Percentiles rank a stretch among this genome's conserved stretches.
Evolutionary conservation across 495 filamentous ascomycete species (phyloP).

Genomic region (Cercophora samala): DNA sequence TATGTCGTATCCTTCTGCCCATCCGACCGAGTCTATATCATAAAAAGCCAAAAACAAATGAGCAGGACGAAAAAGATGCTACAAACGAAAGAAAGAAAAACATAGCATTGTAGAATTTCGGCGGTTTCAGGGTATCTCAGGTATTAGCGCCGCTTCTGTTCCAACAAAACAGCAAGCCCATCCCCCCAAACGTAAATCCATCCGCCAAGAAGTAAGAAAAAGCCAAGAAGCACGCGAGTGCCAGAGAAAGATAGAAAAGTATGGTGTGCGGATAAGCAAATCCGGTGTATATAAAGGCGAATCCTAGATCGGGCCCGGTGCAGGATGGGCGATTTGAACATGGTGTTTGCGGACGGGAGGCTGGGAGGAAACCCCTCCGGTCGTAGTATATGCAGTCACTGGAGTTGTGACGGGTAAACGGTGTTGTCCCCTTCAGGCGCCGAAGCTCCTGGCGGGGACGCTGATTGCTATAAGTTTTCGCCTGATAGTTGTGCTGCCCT

Average conservation of each 20-base stretch:
- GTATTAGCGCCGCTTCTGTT: slow-evolving; percentile 14
- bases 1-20: slow-evolving; percentile 14
- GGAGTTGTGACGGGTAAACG: slow-evolving; percentile 43
- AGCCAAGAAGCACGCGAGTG: neutral
- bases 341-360: slow-evolving; percentile 3
- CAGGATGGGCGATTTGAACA: neutral
- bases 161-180: slow-evolving; percentile 1
- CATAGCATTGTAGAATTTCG: neutral
- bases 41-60: slow-evolving; percentile 10
- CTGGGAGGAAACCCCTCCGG: neutral
- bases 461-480: slow-evolving; percentile 54
- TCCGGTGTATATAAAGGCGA: neutral
- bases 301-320: neutral
- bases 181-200: slow-evolving; percentile 7
- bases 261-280: neutral
- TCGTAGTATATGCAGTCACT: slow-evolving; percentile 20
- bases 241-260: neutral
- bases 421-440: slow-evolving; percentile 52
- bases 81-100: slow-evolving; percentile 7
- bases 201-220: neutral
- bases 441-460: slow-evolving; percentile 50
- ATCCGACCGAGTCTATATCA: slow-evolving; percentile 12
- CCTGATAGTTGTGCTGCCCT: slow-evolving; percentile 61
- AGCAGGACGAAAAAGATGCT: slow-evolving; percentile 3
- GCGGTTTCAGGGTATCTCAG: slow-evolving; percentile 20